phyloP scores from a whole-genome alignment of 805 yeast species.

The Yarrowia deformans region DNA sequence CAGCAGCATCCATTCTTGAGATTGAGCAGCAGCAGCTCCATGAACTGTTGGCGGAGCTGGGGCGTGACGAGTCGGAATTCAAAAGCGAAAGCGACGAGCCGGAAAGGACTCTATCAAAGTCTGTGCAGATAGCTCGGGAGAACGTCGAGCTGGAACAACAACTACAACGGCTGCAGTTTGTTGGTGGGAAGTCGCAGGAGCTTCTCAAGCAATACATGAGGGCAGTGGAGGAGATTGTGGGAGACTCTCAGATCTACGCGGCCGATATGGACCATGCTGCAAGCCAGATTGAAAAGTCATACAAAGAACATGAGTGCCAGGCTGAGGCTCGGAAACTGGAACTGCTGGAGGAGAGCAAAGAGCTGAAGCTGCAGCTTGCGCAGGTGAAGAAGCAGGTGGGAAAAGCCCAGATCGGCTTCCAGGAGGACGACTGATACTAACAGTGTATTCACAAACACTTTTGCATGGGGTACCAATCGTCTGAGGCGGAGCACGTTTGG shows the following conservation, averaged over 20 bases:
- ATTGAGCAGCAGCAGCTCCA: slow-evolving; percentile 17
- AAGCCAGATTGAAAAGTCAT: slow-evolving; percentile 12
- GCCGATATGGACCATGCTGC: slow-evolving; percentile 24
- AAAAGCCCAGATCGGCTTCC: slow-evolving; percentile 16
- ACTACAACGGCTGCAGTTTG: slow-evolving; percentile 29
- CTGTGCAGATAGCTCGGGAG: slow-evolving; percentile 9
- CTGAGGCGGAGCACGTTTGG: neutral
- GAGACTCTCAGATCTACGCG: slow-evolving; percentile 19
- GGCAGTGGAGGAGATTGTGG: slow-evolving; percentile 28
- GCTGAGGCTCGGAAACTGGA: slow-evolving; percentile 2
- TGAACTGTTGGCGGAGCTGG: slow-evolving; percentile 9
- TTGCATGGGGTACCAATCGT: slow-evolving; percentile 14
- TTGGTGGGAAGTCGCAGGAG: slow-evolving; percentile 26
- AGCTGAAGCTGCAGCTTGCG: neutral
- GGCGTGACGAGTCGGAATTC: slow-evolving; percentile 9
- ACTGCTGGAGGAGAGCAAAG: slow-evolving; percentile 12
- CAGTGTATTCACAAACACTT: slow-evolving; percentile 1
- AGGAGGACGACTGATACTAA: slow-evolving; percentile 18
- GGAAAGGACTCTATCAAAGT: neutral
- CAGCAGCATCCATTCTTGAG: slow-evolving; percentile 13
- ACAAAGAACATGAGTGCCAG: slow-evolving; percentile 23
- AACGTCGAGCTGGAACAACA: slow-evolving; percentile 22
- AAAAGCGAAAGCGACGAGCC: slow-evolving; percentile 15
- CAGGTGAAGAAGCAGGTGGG: slow-evolving; percentile 13
- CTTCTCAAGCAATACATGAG: slow-evolving; percentile 29